phyloP scores from a whole-genome alignment of 225 moss, liverwort and hornwort species.

The Pseudoscleropodium purum region DNA sequence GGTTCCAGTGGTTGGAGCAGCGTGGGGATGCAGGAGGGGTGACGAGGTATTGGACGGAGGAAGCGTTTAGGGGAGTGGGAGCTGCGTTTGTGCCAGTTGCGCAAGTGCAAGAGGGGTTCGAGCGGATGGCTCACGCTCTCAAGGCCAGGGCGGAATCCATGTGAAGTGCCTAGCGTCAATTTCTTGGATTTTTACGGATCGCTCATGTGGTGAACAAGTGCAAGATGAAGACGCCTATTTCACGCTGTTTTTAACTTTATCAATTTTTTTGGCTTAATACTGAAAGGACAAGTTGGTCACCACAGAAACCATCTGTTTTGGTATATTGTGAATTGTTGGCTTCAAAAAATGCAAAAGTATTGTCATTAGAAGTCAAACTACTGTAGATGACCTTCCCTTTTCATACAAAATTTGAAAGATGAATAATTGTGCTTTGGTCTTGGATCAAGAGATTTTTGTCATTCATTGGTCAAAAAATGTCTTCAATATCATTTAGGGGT shows the following conservation, averaged over 20 bases:
- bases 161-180: not conserved
- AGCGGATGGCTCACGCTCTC: not conserved
- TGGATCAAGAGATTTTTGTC: too few relatives aligned
- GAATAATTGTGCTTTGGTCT: too few relatives aligned
- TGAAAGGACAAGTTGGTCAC: too few relatives aligned
- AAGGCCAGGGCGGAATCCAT: not conserved
- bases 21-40: not conserved
- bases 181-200: not conserved
- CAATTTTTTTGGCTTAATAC: not conserved
- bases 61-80: not conserved
- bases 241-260: not conserved
- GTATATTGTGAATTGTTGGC: too few relatives aligned
- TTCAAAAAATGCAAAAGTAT: too few relatives aligned
- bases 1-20: conserved; percentile 1
- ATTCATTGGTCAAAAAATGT: too few relatives aligned
- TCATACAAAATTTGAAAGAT: too few relatives aligned
- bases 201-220: too few relatives aligned
- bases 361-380: too few relatives aligned
- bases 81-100: not conserved
- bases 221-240: not conserved
- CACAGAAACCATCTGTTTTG: too few relatives aligned
- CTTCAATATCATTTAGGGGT: too few relatives aligned
- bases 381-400: too few relatives aligned
- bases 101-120: not conserved
- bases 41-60: not conserved